Evolutionary conservation across 1,284 basidiomycete genomes (phyloP).

Genomic region (Gomphus sp.): DNA sequence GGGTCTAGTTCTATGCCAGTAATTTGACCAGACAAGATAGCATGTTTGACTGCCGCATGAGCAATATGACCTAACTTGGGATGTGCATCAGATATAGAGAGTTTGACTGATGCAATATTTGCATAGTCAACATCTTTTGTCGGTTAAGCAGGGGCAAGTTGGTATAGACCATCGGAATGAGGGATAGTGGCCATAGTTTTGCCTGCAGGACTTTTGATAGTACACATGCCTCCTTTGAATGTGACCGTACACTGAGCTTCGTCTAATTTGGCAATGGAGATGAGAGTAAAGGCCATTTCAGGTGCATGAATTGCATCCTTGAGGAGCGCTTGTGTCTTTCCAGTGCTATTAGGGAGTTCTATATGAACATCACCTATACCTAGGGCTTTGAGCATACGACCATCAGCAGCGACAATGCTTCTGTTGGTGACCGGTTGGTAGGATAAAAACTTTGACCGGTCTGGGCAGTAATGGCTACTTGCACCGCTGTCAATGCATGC

Average conservation of each 20-base stretch:
- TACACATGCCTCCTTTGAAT: neutral
- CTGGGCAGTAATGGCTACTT: too few species aligned
- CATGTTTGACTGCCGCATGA: constrained; percentile 16
- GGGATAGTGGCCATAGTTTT: neutral
- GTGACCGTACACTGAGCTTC: neutral
- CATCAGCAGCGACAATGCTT: too few species aligned
- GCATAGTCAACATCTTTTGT: neutral
- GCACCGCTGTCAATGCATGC: too few species aligned
- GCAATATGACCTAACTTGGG: constrained; percentile 25
- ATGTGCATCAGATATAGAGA: neutral
- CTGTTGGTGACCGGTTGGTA: too few species aligned
- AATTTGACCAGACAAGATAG: constrained; percentile 8
- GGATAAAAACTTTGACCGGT: too few species aligned
- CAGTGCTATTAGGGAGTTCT: too few species aligned
- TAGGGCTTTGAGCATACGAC: too few species aligned
- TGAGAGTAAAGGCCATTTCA: neutral
- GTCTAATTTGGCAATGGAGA: neutral
- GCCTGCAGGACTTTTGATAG: neutral
- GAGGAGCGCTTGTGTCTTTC: neutral
- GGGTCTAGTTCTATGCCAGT: too few species aligned
- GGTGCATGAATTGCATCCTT: neutral
- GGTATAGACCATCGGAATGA: neutral
- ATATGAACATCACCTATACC: too few species aligned
- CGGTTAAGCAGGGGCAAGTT: neutral
- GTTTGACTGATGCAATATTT: neutral